A percentile compares a stretch with the other conserved stretches of the same genome.
phyloP scores from a whole-genome alignment of 768 basidiomycete genomes.

The Trametes cubensis region DNA sequence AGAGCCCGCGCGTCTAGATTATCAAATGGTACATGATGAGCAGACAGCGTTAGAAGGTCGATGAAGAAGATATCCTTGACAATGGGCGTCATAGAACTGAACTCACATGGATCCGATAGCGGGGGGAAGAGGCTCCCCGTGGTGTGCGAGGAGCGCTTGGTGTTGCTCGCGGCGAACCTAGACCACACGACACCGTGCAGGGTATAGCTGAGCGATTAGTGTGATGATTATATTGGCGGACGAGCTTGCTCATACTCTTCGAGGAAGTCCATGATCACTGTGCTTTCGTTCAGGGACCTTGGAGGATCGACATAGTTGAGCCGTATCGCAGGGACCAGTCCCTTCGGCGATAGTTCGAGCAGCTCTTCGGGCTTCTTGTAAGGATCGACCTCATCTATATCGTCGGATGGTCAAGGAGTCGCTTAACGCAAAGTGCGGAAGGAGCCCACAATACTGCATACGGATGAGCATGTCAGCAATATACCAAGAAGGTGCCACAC shows the following conservation, averaged over 20 bases:
- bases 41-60: background rate
- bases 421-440: background rate
- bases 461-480: background rate
- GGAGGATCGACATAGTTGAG: constrained; percentile 57
- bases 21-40: background rate
- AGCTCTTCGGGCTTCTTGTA: constrained; percentile 82
- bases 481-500: background rate
- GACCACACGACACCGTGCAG: background rate
- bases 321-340: constrained; percentile 73
- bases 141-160: constrained; percentile 36
- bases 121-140: constrained; percentile 57
- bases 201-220: background rate
- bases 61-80: background rate
- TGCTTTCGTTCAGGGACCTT: constrained; percentile 74
- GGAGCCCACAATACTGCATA: constrained; percentile 44
- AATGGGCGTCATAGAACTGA: background rate
- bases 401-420: background rate
- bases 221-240: background rate
- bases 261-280: constrained; percentile 76
- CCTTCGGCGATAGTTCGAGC: constrained; percentile 80
- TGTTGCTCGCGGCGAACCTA: constrained; percentile 55
- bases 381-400: constrained; percentile 75
- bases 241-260: constrained; percentile 55
- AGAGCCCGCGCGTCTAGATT: constrained; percentile 65
- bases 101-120: constrained; percentile 58